These are phyloP conservation scores for Dendrobium officinale DNA, from an alignment of 106 monocot genomes.

Conservation along the genomic window DNA sequence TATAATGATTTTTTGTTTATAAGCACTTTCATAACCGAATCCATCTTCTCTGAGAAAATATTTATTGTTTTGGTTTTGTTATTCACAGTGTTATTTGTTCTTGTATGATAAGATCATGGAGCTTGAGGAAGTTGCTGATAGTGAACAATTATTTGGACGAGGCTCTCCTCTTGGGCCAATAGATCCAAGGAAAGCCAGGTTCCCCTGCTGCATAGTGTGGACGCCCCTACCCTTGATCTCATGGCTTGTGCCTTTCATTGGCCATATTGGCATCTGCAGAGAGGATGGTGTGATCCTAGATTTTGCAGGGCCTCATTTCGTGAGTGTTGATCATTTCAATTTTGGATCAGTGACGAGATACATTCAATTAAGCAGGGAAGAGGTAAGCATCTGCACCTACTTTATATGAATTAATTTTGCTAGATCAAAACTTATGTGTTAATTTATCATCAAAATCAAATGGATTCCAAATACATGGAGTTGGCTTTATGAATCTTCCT, in stretches of 20 bases:
- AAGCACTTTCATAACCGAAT: background rate
- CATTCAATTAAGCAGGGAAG: constrained; percentile 57
- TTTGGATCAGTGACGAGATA: constrained; percentile 84
- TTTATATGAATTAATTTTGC: background rate
- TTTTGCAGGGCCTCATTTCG: constrained; percentile 88
- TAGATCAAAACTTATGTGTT: background rate
- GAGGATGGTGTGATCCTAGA: constrained; percentile 97
- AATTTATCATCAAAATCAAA: background rate
- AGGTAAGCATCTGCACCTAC: constrained; percentile 24
- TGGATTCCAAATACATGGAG: background rate
- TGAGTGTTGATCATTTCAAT: constrained; percentile 80
- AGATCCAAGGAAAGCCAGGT: constrained; percentile 71
- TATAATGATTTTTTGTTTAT: background rate
- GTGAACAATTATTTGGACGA: constrained; percentile 12
- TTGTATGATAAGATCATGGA: constrained; percentile 19
- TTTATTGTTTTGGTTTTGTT: background rate
- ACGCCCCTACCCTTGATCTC: constrained; percentile 80
- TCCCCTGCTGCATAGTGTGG: constrained; percentile 95
- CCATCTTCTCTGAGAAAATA: background rate
- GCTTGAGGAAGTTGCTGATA: constrained; percentile 10
- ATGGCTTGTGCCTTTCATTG: constrained; percentile 93
- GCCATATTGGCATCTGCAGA: constrained; percentile 88
- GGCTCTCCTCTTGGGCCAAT: constrained; percentile 36
- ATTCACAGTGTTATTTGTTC: background rate
- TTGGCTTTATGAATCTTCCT: too few species aligned